Conservation (phyloP, 208 protist species). For the Leishmania tropica region DNA sequence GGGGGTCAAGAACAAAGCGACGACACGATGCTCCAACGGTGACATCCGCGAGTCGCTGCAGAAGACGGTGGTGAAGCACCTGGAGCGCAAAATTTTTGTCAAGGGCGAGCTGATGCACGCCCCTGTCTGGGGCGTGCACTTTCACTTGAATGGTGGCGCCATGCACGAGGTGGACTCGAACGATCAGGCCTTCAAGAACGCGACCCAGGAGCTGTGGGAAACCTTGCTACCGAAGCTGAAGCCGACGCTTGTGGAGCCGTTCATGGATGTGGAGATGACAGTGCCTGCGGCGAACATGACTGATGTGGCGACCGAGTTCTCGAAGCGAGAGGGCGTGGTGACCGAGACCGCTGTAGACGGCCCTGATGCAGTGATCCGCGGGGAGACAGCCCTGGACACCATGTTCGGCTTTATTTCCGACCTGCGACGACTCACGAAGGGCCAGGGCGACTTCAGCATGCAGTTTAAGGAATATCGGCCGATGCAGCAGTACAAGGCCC, state of each 20-base stretch:
- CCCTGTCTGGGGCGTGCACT: slow-evolving; percentile 96
- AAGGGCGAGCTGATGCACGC: slow-evolving; percentile 95
- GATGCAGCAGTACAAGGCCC: slow-evolving; percentile 91
- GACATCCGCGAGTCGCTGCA: slow-evolving; percentile 94
- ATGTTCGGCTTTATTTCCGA: slow-evolving; percentile 95
- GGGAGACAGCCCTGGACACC: slow-evolving; percentile 90
- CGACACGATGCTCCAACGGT: slow-evolving; percentile 92
- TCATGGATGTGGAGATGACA: slow-evolving; percentile 96
- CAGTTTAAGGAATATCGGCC: slow-evolving; percentile 92
- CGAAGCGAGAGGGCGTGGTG: slow-evolving; percentile 88
- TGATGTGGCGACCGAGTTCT: slow-evolving; percentile 87
- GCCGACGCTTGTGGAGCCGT: slow-evolving; percentile 96
- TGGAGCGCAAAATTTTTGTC: slow-evolving; percentile 92
- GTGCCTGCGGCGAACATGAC: slow-evolving; percentile 88
- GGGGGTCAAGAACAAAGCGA: slow-evolving; percentile 87
- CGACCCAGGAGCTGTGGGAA: slow-evolving; percentile 95
- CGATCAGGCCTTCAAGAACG: slow-evolving; percentile 98
- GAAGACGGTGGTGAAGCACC: slow-evolving; percentile 92
- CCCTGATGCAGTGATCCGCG: slow-evolving; percentile 83
- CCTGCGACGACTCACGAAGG: slow-evolving; percentile 91
- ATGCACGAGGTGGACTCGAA: slow-evolving; percentile 99
- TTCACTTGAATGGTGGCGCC: slow-evolving; percentile 95
- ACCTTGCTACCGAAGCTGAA: slow-evolving; percentile 89
- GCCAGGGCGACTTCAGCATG: slow-evolving; percentile 94
- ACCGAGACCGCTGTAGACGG: slow-evolving; percentile 86